Conservation (phyloP, 116 monocot species). For the Zostera marina region DNA sequence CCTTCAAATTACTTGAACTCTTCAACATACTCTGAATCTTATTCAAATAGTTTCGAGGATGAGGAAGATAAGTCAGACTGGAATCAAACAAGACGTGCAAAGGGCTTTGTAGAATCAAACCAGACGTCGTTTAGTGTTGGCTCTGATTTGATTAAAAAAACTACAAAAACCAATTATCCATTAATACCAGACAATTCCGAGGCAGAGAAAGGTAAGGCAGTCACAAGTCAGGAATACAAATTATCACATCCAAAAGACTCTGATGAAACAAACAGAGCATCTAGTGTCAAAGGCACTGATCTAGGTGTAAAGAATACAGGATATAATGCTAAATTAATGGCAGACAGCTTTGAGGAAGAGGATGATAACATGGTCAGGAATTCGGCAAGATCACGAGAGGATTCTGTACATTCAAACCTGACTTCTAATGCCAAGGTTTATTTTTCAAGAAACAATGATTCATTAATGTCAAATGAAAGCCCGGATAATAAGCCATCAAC, state of each 20-base stretch:
- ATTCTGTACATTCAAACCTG: neutral
- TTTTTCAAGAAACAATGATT: neutral
- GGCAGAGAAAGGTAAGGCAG: neutral
- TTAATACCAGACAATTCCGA: neutral
- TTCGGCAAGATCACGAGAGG: neutral
- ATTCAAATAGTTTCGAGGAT: conserved; percentile 10
- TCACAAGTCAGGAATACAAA: neutral
- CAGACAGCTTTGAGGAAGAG: neutral
- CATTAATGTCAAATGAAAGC: neutral
- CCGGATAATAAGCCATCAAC: neutral
- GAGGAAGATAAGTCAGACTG: conserved; percentile 1
- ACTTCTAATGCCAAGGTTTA: neutral
- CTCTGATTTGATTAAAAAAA: neutral
- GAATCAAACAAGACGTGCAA: neutral
- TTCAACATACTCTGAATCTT: neutral
- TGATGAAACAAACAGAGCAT: neutral
- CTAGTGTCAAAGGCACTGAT: too few relatives aligned
- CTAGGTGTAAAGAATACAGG: too few relatives aligned
- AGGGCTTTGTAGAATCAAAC: conserved; percentile 1
- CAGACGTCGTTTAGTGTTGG: neutral
- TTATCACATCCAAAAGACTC: neutral
- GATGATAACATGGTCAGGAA: neutral
- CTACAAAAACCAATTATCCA: neutral
- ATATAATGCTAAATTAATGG: too few relatives aligned
- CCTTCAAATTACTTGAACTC: neutral